Base-by-base conservation (phyloP, 2,329 filamentous ascomycete species). In the Paraconiothyrium sp. region DNA sequence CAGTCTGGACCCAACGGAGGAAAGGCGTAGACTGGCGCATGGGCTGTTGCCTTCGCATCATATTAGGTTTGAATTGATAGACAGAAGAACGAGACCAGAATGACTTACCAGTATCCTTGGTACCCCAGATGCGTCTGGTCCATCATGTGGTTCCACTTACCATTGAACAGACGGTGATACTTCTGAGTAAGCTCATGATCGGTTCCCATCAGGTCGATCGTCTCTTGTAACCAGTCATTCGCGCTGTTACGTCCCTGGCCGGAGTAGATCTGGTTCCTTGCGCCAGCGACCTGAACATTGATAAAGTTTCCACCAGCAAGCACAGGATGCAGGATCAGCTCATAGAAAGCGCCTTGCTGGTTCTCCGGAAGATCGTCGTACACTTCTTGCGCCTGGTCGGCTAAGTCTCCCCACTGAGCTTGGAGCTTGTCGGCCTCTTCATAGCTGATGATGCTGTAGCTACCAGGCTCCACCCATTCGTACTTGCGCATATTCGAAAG, bases 21-120 rank as follows among this genome's bases (percentile, higher is more conserved):
- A 86, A 84, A 0, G 89, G 89, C 1, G 90, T 83, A 0, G 85
- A 84, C 71, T 92, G 90, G 37, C 89, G 82, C 89, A 91, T 91
- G 1, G 90, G 89, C 72, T 92, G 89, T 76, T 92, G 90, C 89
- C 89, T 77, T 77, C 30, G 4, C 7, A n/a, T 22, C 14, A 5
- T 22, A 13, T 46, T 47, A 52, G 34, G 4, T 37, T 0, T 82
- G 84, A 2, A 80, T 79, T 1, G 2, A 16, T n/a, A 41, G 2
- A 79, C 80, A 47, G 87, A 68, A 7, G 13, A 32, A 8, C 10
- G 47, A 30, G 4, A 14, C 9, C 6, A 13, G 84, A 80, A 61
- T 86, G 41, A 64, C 71, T 65, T 64, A 77, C 76, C 78, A 80
- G 63, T 77, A 78, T 13, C 76, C 75, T 63, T 78, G 73, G 58